Conservation (phyloP, 345 rosid species). For the Arabidopsis suecica region DNA sequence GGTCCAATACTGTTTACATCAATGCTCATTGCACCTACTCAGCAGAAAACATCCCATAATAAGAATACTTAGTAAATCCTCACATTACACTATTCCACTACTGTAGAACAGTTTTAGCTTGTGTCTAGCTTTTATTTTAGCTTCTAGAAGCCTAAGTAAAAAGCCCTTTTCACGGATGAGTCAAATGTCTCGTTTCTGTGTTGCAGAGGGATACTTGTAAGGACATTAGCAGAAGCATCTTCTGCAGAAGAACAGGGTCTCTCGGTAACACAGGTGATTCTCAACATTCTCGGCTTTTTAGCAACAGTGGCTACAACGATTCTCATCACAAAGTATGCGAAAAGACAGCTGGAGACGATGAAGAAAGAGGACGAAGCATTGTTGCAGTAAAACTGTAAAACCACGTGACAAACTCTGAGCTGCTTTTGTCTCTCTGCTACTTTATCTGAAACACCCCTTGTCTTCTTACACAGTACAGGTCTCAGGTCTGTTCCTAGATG, state of each 20-base stretch:
- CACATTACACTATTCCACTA: background rate
- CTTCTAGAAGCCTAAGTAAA: background rate
- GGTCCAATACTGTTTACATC: background rate
- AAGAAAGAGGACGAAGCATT: constrained; percentile 63
- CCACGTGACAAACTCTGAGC: constrained; percentile 37
- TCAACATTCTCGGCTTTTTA: constrained; percentile 77
- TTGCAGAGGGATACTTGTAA: constrained; percentile 83
- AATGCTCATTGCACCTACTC: background rate
- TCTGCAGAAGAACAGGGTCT: constrained; percentile 63
- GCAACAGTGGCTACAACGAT: constrained; percentile 69
- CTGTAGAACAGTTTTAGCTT: background rate
- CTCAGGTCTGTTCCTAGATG: constrained; percentile 37
- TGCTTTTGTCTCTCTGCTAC: constrained; percentile 27
- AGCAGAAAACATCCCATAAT: background rate
- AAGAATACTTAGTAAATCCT: background rate
- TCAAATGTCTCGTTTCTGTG: constrained; percentile 17
- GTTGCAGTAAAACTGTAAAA: constrained; percentile 47
- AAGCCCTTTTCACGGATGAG: background rate
- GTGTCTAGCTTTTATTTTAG: background rate
- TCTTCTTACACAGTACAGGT: constrained; percentile 32
- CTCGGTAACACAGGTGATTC: constrained; percentile 75
- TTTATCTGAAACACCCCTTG: constrained; percentile 17
- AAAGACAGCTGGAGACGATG: constrained; percentile 69
- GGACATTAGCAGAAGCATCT: constrained; percentile 92
- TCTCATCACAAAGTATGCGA: constrained; percentile 74